Conservation (phyloP, 805 yeast species). For the Suhomyces canberraensis region DNA sequence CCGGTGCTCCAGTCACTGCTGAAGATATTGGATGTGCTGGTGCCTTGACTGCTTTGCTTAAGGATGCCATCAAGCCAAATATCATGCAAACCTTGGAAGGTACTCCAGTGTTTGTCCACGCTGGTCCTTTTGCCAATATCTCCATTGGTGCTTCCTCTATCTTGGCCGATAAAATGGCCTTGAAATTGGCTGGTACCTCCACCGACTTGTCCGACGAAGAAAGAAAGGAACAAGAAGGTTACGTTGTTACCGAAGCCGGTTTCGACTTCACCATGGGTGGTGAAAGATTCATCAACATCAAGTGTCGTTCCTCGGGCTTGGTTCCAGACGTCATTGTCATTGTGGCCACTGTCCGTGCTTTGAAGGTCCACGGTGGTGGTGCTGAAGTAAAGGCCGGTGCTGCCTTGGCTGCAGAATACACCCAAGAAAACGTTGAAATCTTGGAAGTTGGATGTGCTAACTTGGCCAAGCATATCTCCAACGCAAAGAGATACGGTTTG, state of each 20-base stretch:
- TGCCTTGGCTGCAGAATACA: slow-evolving; percentile 69
- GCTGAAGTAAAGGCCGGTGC: slow-evolving; percentile 87
- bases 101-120: slow-evolving; percentile 95
- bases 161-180: slow-evolving; percentile 87
- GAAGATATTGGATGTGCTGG: slow-evolving; percentile 96
- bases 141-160: slow-evolving; percentile 96
- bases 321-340: slow-evolving; percentile 74
- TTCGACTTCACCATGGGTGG: slow-evolving; percentile 99
- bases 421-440: slow-evolving; percentile 66
- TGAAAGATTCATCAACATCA: slow-evolving; percentile 89
- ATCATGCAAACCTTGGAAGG: slow-evolving; percentile 97
- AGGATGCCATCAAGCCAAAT: slow-evolving; percentile 95
- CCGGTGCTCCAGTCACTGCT: slow-evolving; percentile 83
- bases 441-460: slow-evolving; percentile 70
- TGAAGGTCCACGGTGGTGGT: slow-evolving; percentile 86
- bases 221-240: slow-evolving; percentile 61
- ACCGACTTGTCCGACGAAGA: slow-evolving; percentile 41
- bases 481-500: slow-evolving; percentile 67
- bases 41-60: slow-evolving; percentile 89
- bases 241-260: slow-evolving; percentile 96
- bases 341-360: slow-evolving; percentile 82
- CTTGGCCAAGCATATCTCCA: slow-evolving; percentile 71
- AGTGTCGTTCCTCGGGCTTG: slow-evolving; percentile 78
- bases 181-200: slow-evolving; percentile 76
- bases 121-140: slow-evolving; percentile 97